Conservation (phyloP, 257 asterid genomes). For the Gentiana macrophylla region DNA sequence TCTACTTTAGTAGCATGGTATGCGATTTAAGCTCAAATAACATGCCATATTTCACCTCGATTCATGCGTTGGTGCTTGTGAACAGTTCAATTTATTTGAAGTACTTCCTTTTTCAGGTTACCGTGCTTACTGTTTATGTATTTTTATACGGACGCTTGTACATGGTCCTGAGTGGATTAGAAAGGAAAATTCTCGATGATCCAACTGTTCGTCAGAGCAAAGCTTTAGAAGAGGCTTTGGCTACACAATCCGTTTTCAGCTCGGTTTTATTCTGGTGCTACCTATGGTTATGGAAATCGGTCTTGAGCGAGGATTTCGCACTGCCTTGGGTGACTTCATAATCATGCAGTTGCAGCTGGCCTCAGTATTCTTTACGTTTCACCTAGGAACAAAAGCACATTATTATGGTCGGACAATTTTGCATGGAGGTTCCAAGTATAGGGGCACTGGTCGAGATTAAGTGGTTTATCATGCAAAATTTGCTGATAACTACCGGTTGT, state of each 20-base stretch:
- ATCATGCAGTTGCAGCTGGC: constrained; percentile 98
- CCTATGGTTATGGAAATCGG: constrained; percentile 99
- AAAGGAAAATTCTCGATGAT: constrained; percentile 64
- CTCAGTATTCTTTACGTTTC: constrained; percentile 92
- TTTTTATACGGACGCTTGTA: constrained; percentile 84
- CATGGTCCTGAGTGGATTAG: constrained; percentile 92
- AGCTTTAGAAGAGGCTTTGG: constrained; percentile 85
- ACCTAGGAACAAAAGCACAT: constrained; percentile 93
- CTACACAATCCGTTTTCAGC: constrained; percentile 80
- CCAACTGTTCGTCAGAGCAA: constrained; percentile 55
- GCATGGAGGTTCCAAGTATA: constrained; percentile 93
- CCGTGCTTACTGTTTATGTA: constrained; percentile 71
- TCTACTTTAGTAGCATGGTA: constrained; percentile 98
- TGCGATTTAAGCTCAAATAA: constrained; percentile 9
- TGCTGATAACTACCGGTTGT: constrained; percentile 84
- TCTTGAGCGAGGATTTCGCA: constrained; percentile 86
- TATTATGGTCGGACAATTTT: constrained; percentile 76
- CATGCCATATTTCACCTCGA: no score
- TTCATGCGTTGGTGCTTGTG: not conserved
- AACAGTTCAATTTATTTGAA: constrained; percentile 9
- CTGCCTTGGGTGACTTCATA: constrained; percentile 81
- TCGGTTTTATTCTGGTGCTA: constrained; percentile 72
- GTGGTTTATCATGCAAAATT: constrained; percentile 90
- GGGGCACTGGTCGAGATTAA: constrained; percentile 93
- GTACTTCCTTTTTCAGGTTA: constrained; percentile 43